Percentiles rank a stretch among this genome's conserved stretches.
Conservation (phyloP, 2,329 filamentous ascomycete species). For the Fusarium sp. region DNA sequence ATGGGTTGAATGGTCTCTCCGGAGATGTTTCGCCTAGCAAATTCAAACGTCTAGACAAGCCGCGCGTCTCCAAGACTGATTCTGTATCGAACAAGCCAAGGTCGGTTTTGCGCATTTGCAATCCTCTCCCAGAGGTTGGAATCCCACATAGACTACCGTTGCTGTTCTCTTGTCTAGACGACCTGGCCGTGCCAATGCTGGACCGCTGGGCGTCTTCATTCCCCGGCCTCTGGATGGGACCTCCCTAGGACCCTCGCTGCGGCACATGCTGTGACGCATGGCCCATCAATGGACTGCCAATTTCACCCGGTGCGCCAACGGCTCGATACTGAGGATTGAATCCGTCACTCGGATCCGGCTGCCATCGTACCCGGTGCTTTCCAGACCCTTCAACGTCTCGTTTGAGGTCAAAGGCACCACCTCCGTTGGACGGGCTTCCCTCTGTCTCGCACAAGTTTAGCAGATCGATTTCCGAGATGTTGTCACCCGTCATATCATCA, state of each 20-base stretch:
- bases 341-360: constrained; percentile 59
- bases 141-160: not conserved
- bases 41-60: not conserved
- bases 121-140: not conserved
- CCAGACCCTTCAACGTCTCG: constrained; percentile 54
- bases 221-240: constrained; percentile 17
- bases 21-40: not conserved
- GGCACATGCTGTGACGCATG: constrained; percentile 48
- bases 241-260: constrained; percentile 45
- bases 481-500: constrained; percentile 60
- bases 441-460: constrained; percentile 89
- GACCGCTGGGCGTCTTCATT: constrained; percentile 11
- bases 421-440: constrained; percentile 84
- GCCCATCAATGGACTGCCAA: constrained; percentile 69
- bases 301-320: constrained; percentile 69
- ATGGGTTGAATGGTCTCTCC: not conserved
- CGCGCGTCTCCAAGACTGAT: not conserved
- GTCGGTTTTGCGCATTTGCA: not conserved
- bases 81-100: not conserved
- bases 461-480: constrained; percentile 68
- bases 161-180: not conserved
- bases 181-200: not conserved
- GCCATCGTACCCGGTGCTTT: constrained; percentile 60
- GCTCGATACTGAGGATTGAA: constrained; percentile 53
- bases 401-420: constrained; percentile 81